Evolutionary conservation across 202 grass and related monocot species (phyloP), one percentile per base, ranked within the genome.

Genomic region (Brachypodium distachyon): DNA sequence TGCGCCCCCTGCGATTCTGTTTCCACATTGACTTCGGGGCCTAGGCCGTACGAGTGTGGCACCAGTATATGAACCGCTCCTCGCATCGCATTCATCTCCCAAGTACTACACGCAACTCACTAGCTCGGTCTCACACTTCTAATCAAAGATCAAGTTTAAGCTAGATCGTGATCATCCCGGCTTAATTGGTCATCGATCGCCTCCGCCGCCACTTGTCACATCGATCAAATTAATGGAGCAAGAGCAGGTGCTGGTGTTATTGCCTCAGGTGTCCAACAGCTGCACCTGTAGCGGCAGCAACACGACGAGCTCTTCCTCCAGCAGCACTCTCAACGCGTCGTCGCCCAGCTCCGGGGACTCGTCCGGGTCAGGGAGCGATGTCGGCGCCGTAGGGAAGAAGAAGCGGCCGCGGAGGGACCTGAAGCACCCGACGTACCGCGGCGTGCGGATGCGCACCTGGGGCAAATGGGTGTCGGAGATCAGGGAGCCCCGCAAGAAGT

Each of bases 391-490:
- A 17, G 22, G 6, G 0, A 52, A 76, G 7, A 92, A 77, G 70
- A 90, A 86, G 78, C 78, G 84, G 72, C 76, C 80, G 72, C 85
- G 91, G 9, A 85, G 73, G 79, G 95, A 95, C 9, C 82, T 88
- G n/a, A 95, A 87, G 76, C 95, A 98, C 82, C 89, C 89, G n/a
- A 73, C 79, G 67, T 98, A 90, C 83, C 87, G 87, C 67, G 95
- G 95, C 23, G 95, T 98, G 63, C 91, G 95, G 27, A 92, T 92
- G 95, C 87, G 91, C 3, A 76, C 54, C 46, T 98, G 95, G 91
- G 91, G 95, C 4, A 94, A 95, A 82, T 98, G 95, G 95, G 95
- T 98, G 49, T 98, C 95, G 0, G 95, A 98, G 88, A 98, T 98
- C 74, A 78, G 95, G 50, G 95, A 98, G 83, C 95, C 95, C 4